Conservation (phyloP, 306 rosid genomes). For the Sindora glabra region DNA sequence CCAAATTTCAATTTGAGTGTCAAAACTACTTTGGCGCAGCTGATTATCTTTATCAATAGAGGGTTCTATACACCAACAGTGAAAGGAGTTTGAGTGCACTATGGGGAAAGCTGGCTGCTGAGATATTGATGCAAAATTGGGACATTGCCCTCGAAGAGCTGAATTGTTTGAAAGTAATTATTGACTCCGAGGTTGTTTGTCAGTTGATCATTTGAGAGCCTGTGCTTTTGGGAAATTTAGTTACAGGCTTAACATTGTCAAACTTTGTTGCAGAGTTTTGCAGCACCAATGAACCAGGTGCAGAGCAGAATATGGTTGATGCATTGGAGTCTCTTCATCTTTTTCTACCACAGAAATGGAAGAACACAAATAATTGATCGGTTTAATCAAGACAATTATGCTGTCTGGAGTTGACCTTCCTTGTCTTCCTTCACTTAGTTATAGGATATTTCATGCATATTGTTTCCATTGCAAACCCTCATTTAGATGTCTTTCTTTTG, state of each 20-base stretch:
- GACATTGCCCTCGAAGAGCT: slow-evolving; percentile 94
- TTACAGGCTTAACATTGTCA: background rate
- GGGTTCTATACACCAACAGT: slow-evolving; percentile 82
- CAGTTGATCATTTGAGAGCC: background rate
- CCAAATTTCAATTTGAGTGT: slow-evolving; percentile 93
- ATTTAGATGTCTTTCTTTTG: no score
- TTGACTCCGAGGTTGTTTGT: slow-evolving; percentile 73
- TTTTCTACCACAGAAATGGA: slow-evolving; percentile 89
- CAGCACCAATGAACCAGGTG: slow-evolving; percentile 87
- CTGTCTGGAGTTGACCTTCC: background rate
- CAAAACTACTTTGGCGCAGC: slow-evolving; percentile 99
- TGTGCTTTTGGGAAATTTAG: background rate
- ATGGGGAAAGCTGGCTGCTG: slow-evolving; percentile 99
- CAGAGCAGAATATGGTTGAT: slow-evolving; percentile 91
- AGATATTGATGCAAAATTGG: slow-evolving; percentile 97
- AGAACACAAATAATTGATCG: slow-evolving; percentile 89
- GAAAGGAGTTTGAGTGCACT: slow-evolving; percentile 89
- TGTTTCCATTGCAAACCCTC: background rate
- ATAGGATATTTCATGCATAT: background rate
- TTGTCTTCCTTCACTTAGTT: background rate
- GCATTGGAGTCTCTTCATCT: slow-evolving; percentile 98
- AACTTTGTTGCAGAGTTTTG: slow-evolving; percentile 51
- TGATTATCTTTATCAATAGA: slow-evolving; percentile 88
- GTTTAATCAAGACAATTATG: slow-evolving; percentile 92
- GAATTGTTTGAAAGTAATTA: slow-evolving; percentile 79